Percentiles rank a stretch among this genome's conserved stretches.
phyloP scores from a whole-genome alignment of 1,284 basidiomycete genomes.

The Cutaneotrichosporon sp. region DNA sequence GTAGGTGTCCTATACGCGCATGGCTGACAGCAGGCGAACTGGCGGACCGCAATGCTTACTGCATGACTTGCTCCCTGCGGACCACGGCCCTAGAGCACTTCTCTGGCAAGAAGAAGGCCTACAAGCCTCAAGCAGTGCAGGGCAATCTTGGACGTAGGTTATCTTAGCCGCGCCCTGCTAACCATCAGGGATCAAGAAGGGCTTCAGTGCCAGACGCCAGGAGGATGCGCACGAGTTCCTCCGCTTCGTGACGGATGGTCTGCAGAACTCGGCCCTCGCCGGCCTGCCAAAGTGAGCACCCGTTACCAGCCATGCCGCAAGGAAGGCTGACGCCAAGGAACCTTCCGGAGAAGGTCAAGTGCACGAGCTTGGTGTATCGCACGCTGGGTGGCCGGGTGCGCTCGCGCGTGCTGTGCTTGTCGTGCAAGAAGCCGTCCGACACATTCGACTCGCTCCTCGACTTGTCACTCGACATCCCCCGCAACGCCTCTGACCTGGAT shows the following conservation, averaged over 20 bases:
- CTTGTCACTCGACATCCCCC: conserved; percentile 79
- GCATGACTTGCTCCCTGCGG: conserved; percentile 71
- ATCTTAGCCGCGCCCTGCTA: neutral
- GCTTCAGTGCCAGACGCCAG: conserved; percentile 86
- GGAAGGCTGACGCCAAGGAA: conserved; percentile 59
- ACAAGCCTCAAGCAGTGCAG: conserved; percentile 65
- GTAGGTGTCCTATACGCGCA: conserved; percentile 31
- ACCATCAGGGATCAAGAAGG: conserved; percentile 78
- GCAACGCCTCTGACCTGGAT: conserved; percentile 62
- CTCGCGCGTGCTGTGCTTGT: conserved; percentile 86
- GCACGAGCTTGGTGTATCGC: conserved; percentile 91
- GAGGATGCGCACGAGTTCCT: conserved; percentile 99
- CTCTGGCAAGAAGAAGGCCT: conserved; percentile 29
- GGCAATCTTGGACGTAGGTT: conserved; percentile 68
- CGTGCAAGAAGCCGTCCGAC: conserved; percentile 86
- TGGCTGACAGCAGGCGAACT: conserved; percentile 14
- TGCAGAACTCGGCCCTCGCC: conserved; percentile 81
- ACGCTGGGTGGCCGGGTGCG: conserved; percentile 91
- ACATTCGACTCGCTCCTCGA: conserved; percentile 96
- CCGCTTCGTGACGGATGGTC: conserved; percentile 86
- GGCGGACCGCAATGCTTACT: conserved; percentile 58
- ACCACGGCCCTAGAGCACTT: conserved; percentile 46
- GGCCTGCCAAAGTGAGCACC: conserved; percentile 65
- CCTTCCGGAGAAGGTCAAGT: conserved; percentile 73
- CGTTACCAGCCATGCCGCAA: neutral